These are phyloP conservation scores for Singerocomus rubriflavus DNA, from an alignment of 1,284 basidiomycete genomes.

Conservation along the genomic window DNA sequence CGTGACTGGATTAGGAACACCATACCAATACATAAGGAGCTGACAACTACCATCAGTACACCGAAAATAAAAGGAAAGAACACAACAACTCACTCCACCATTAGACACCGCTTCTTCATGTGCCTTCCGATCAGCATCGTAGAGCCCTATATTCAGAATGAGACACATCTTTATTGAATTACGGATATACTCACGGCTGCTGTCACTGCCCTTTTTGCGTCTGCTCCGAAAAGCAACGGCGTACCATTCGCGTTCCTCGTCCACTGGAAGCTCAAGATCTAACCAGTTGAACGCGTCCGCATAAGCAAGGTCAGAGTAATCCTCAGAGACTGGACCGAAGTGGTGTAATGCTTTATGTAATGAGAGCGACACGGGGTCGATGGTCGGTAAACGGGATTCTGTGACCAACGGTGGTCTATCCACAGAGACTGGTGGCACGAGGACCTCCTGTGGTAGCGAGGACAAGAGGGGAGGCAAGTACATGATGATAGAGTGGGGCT, in stretches of 20 bases:
- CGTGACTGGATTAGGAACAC: conserved; percentile 69
- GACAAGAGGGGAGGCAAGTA: conserved; percentile 82
- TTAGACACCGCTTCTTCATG: conserved; percentile 89
- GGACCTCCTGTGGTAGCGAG: conserved; percentile 51
- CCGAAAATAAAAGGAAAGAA: not conserved
- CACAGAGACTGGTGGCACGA: conserved; percentile 24
- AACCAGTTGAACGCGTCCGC: conserved; percentile 83
- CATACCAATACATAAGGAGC: conserved; percentile 89
- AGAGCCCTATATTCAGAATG: conserved; percentile 54
- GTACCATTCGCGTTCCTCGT: conserved; percentile 85
- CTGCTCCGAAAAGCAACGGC: conserved; percentile 86
- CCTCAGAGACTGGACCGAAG: conserved; percentile 59
- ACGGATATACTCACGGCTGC: conserved; percentile 49
- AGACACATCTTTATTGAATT: conserved; percentile 8
- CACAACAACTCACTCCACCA: conserved; percentile 61
- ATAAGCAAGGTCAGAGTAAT: conserved; percentile 69
- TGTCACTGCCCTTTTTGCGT: conserved; percentile 67
- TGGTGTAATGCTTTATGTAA: conserved; percentile 81
- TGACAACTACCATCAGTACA: conserved; percentile 28
- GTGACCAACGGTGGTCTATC: conserved; percentile 53
- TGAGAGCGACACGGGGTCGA: conserved; percentile 79
- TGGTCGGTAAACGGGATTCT: conserved; percentile 73
- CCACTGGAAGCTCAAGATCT: conserved; percentile 61
- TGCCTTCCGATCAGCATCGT: conserved; percentile 80
- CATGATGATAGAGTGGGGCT: conserved; percentile 51